These are phyloP conservation scores for Pseudogymnoascus sp. DNA, from an alignment of 2,329 filamentous ascomycete genomes.

Conservation along the genomic window DNA sequence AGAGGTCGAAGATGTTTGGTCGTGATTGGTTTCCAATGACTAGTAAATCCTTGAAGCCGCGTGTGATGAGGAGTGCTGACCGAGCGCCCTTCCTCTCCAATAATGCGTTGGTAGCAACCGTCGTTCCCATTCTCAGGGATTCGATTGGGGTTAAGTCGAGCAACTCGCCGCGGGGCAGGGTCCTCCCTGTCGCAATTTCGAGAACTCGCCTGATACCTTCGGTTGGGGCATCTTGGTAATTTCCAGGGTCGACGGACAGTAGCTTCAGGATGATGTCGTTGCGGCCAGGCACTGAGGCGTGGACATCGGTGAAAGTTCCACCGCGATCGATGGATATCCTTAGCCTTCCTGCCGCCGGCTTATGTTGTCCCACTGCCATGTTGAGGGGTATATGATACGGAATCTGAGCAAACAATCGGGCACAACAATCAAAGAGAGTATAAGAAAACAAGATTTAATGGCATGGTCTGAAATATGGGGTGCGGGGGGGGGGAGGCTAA, in stretches of 20 bases:
- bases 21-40: constrained; percentile 66
- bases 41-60: constrained; percentile 66
- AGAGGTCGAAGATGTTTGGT: constrained; percentile 65
- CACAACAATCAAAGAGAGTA: not conserved
- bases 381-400: constrained; percentile 1
- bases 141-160: constrained; percentile 58
- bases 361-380: not conserved
- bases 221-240: constrained; percentile 61
- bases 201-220: constrained; percentile 60
- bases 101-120: constrained; percentile 69
- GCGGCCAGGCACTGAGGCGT: constrained; percentile 52
- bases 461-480: constrained; percentile 3
- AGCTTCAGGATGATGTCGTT: constrained; percentile 68
- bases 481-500: not conserved
- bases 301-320: constrained; percentile 68
- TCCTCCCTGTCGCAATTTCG: constrained; percentile 49
- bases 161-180: constrained; percentile 53
- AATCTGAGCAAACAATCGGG: not conserved
- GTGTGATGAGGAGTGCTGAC: constrained; percentile 64
- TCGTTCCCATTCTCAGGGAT: constrained; percentile 69
- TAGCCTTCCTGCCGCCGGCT: not conserved
- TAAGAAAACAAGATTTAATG: not conserved
- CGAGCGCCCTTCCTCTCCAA: constrained; percentile 65
- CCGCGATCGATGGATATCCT: constrained; percentile 38
- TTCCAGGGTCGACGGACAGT: constrained; percentile 64